phyloP scores from a whole-genome alignment of 129 eudicot species.

The Rutidosis leptorrhynchoides region DNA sequence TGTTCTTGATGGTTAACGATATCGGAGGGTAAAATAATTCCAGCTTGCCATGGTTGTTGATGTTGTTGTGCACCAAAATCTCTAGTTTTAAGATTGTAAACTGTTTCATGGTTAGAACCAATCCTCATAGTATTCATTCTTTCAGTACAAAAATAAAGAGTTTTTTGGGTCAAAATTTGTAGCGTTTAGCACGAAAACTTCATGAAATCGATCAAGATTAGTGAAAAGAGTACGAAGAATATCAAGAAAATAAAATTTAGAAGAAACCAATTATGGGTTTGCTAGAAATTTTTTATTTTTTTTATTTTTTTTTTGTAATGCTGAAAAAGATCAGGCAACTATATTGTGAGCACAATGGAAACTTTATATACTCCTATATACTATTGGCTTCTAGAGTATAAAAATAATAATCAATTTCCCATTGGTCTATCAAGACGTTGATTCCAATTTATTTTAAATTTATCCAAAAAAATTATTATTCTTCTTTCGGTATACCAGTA shows the following conservation, averaged over 20 bases:
- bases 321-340: constrained; percentile 20
- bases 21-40: constrained; percentile 36
- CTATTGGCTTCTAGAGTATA: constrained; percentile 49
- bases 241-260: constrained; percentile 10
- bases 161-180: constrained; percentile 15
- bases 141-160: neutral
- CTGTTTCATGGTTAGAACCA: constrained; percentile 41
- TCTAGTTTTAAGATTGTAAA: constrained; percentile 29
- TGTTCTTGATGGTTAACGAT: constrained; percentile 20
- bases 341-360: constrained; percentile 32
- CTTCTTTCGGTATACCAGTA: too few relatives aligned
- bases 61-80: constrained; percentile 35
- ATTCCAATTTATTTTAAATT: constrained; percentile 51
- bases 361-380: constrained; percentile 33
- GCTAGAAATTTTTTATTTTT: neutral
- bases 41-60: constrained; percentile 41
- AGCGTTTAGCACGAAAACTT: neutral
- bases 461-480: too few relatives aligned
- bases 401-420: constrained; percentile 29
- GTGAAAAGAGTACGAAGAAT: constrained; percentile 20
- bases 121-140: constrained; percentile 39
- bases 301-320: constrained; percentile 20
- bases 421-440: constrained; percentile 23
- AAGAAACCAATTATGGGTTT: constrained; percentile 11
- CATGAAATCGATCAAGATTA: constrained; percentile 27